Evolutionary conservation across 768 basidiomycete genomes (phyloP), one percentile per base, ranked within the genome.

Genomic region (Rhodotorula sphaerocarpa): DNA sequence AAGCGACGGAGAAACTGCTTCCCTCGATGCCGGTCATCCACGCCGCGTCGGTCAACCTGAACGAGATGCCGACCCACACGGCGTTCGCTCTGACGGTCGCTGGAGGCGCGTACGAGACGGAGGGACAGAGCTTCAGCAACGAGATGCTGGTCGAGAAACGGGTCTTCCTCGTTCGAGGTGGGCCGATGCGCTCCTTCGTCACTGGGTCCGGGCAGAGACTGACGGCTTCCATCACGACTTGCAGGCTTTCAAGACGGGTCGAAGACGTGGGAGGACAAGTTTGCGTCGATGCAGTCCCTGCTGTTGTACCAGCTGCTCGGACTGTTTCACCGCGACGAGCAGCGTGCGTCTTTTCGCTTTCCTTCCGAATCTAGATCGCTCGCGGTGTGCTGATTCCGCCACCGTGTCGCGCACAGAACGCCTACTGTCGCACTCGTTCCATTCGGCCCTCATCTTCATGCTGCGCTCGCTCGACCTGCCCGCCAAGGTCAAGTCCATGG

Each of bases 131-230:
- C 2, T 69, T 69, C 59, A 41, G 47, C 28, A 65, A 65, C 51
- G 67, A 69, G 57, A 69, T 69, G 67, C 52, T 64, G 20, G 59
- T 64, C 27, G 63, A 64, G 67, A 68, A 68, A 50, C 47, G 67
- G 7, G 67, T 68, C 16, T 68, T 51, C 44, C 43, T 68, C 25
- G 59, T 68, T 20, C 30, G 59, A 36, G 56, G 66, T 53, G 36
- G 30, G 52, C 36, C n/a, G 15, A 15, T n/a, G n/a, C 1, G 1
- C 15, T 12, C 30, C 7, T 21, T n/a, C 2, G 20, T 28, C n/a
- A n/a, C 18, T 31, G 23, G 6, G 25, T n/a, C 7, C 9, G 12
- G 18, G 31, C 41, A 10, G 48, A 5, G n/a, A 20, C 31, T 56
- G 41, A 36, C 21, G 3, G 20, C 1, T 34, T 20, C 5, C 25